Evolutionary conservation across 176 grass and related monocot genomes (phyloP).

Genomic region (Oryza meyeriana): DNA sequence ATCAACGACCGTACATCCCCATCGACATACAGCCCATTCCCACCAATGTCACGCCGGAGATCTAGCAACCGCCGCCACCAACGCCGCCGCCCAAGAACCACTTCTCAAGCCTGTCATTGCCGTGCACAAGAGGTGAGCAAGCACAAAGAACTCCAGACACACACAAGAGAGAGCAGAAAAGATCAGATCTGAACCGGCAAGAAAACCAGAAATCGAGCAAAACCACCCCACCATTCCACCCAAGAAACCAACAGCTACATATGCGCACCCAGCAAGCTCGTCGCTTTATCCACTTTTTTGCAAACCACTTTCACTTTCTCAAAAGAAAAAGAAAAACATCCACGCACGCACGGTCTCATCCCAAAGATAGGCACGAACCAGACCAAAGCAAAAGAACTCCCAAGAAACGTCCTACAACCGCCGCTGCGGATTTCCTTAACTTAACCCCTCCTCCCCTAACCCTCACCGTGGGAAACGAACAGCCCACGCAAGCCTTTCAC

Average conservation of each 20-base stretch:
- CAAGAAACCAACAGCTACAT: conserved; percentile 25
- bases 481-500: background rate
- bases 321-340: background rate
- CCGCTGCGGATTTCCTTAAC: background rate
- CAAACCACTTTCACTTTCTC: background rate
- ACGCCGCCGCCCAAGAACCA: background rate
- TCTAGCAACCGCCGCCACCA: background rate
- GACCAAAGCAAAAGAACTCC: background rate
- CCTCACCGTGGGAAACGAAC: background rate
- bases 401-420: background rate
- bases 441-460: background rate
- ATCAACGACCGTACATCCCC: background rate
- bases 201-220: background rate
- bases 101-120: background rate
- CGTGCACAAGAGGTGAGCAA: background rate
- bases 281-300: background rate
- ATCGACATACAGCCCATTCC: background rate
- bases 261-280: conserved; percentile 17
- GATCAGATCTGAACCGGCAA: conserved; percentile 1
- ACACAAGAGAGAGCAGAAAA: background rate
- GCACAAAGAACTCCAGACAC: background rate
- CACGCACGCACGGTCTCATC: background rate
- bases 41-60: background rate
- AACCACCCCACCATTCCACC: background rate
- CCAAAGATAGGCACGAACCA: background rate